A percentile compares a stretch with the other conserved stretches of the same genome.
Evolutionary conservation across 2,329 filamentous ascomycete genomes (phyloP).

Genomic region (Nigrospora oryzae): DNA sequence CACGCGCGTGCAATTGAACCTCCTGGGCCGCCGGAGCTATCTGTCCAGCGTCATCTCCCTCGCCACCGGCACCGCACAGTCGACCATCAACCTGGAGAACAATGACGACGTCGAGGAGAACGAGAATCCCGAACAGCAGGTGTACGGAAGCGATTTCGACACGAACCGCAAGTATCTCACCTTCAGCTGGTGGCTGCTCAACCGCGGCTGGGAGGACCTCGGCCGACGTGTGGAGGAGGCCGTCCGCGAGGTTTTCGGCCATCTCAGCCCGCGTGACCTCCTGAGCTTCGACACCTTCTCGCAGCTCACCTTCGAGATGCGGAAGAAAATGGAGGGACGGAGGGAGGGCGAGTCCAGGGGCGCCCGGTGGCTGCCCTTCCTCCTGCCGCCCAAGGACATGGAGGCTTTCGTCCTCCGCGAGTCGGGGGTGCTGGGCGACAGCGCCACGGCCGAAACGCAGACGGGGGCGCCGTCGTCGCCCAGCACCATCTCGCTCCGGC

Average conservation of each 20-base stretch:
- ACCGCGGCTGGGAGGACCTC: constrained; percentile 79
- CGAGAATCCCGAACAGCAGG: constrained; percentile 70
- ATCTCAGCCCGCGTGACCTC: constrained; percentile 80
- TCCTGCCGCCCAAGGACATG: constrained; percentile 71
- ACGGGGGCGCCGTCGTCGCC: constrained; percentile 25
- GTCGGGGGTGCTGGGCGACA: constrained; percentile 64
- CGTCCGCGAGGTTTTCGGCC: constrained; percentile 84
- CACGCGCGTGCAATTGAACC: constrained; percentile 92
- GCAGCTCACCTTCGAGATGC: constrained; percentile 72
- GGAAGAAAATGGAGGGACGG: constrained; percentile 72
- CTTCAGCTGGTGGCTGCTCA: constrained; percentile 96
- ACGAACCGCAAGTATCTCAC: constrained; percentile 92
- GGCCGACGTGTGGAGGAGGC: constrained; percentile 76
- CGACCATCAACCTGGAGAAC: constrained; percentile 84
- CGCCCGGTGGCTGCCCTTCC: constrained; percentile 70
- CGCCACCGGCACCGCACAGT: constrained; percentile 64
- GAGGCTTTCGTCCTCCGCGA: constrained; percentile 80
- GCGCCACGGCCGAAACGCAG: constrained; percentile 25
- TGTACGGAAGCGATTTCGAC: constrained; percentile 89
- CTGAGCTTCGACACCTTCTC: constrained; percentile 74
- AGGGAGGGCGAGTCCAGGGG: constrained; percentile 31
- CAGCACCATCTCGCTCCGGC: constrained; percentile 57
- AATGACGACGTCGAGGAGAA: constrained; percentile 56
- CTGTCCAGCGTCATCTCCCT: constrained; percentile 90
- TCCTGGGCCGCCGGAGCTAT: constrained; percentile 90